phyloP scores from a whole-genome alignment of 148 eudicot genomes.

The Rhododendron williamsianum region DNA sequence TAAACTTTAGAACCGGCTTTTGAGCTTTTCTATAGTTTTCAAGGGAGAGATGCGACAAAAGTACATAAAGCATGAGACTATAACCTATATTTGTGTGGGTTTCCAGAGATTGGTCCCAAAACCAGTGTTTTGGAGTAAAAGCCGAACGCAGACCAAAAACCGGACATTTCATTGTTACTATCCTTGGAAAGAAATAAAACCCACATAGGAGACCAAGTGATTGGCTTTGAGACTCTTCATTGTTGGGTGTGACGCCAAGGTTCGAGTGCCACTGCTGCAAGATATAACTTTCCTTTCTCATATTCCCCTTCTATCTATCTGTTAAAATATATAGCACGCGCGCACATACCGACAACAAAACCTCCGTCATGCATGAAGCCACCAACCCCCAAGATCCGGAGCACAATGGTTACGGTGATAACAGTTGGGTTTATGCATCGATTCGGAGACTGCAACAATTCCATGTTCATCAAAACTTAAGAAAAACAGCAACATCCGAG shows the following conservation, averaged over 20 bases:
- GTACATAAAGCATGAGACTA: too few species aligned
- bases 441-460: background rate
- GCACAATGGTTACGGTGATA: background rate
- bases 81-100: too few species aligned
- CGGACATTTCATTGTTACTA: background rate
- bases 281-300: background rate
- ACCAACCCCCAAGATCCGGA: background rate
- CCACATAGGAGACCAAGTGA: background rate
- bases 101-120: too few species aligned
- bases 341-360: background rate
- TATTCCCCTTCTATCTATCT: background rate
- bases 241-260: background rate
- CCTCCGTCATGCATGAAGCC: background rate
- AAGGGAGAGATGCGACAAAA: too few species aligned
- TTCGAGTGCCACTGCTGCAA: background rate
- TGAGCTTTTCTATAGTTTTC: too few species aligned
- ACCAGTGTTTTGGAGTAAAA: too few species aligned
- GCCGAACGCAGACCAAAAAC: background rate
- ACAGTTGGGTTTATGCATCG: background rate
- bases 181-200: background rate
- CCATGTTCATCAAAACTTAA: background rate
- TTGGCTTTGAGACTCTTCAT: background rate
- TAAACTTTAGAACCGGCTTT: too few species aligned
- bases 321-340: background rate
- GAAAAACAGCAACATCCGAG: background rate